Conservation (phyloP, 495 filamentous ascomycete species). For the Penicillium pulvis region DNA sequence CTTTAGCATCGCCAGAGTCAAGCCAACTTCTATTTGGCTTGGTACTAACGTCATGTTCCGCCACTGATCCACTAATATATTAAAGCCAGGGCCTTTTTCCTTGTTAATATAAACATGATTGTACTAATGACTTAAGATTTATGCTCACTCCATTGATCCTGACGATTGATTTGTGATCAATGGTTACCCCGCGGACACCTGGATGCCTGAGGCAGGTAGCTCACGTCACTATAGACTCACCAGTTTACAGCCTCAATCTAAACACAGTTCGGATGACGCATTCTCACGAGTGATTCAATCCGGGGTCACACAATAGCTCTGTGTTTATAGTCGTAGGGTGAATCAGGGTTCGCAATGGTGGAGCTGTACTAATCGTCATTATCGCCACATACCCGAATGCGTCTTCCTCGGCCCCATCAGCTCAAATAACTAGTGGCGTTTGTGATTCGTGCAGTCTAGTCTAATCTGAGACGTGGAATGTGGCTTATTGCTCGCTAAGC, state of each 20-base stretch:
- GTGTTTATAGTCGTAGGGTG: background rate
- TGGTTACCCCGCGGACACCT: background rate
- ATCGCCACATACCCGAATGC: conserved; percentile 18
- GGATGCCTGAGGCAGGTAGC: background rate
- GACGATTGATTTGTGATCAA: background rate
- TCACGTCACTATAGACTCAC: background rate
- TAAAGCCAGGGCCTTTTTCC: conserved; percentile 3
- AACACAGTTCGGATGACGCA: background rate
- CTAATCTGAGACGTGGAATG: conserved; percentile 2
- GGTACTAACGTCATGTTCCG: conserved; percentile 6
- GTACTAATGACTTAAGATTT: background rate
- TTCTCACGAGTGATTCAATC: background rate
- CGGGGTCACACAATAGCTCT: background rate
- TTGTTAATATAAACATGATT: conserved; percentile 1
- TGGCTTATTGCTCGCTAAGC: background rate
- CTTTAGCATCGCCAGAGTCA: background rate
- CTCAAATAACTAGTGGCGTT: background rate
- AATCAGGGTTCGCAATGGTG: conserved; percentile 6
- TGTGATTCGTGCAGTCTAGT: background rate
- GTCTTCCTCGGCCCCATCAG: background rate
- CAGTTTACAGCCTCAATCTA: background rate
- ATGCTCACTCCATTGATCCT: background rate
- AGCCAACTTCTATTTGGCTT: background rate
- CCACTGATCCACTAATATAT: conserved; percentile 7
- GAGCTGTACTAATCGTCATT: conserved; percentile 17